phyloP scores from a whole-genome alignment of 257 asterid genomes.

The Gentiana straminea region DNA sequence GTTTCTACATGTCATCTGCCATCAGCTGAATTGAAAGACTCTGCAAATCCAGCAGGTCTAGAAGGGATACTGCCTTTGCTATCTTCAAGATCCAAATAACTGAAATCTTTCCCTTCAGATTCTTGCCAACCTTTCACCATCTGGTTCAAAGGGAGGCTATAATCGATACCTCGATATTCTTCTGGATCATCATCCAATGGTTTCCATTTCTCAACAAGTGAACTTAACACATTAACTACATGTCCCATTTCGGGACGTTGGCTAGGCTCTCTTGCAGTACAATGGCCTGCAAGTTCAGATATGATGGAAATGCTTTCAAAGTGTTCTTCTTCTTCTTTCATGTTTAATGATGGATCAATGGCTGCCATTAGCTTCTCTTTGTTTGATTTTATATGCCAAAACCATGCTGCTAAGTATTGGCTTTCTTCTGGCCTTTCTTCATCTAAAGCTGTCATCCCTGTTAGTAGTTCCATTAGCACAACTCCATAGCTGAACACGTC shows the following conservation, averaged over 20 bases:
- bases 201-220: conserved; percentile 81
- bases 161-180: conserved; percentile 79
- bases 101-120: conserved; percentile 53
- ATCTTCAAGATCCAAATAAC: conserved; percentile 58
- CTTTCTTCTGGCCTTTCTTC: conserved; percentile 75
- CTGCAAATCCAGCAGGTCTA: conserved; percentile 82
- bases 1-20: conserved; percentile 37
- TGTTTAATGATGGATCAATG: conserved; percentile 44
- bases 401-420: conserved; percentile 79
- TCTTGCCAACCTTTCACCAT: conserved; percentile 96
- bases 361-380: conserved; percentile 56
- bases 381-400: conserved; percentile 59
- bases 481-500: conserved; percentile 92
- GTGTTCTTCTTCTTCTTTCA: conserved; percentile 45
- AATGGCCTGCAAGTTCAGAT: conserved; percentile 91
- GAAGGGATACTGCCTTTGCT: conserved; percentile 86
- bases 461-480: conserved; percentile 82
- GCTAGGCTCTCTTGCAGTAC: conserved; percentile 72
- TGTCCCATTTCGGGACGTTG: conserved; percentile 94
- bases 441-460: conserved; percentile 74
- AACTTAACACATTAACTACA: conserved; percentile 55
- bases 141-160: conserved; percentile 84
- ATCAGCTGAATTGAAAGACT: conserved; percentile 78
- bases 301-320: conserved; percentile 44
- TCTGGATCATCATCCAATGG: conserved; percentile 55